Evolutionary conservation across 345 rosid genomes (phyloP), one percentile per base, ranked within the genome.

Genomic region (Fremontodendron californicum): DNA sequence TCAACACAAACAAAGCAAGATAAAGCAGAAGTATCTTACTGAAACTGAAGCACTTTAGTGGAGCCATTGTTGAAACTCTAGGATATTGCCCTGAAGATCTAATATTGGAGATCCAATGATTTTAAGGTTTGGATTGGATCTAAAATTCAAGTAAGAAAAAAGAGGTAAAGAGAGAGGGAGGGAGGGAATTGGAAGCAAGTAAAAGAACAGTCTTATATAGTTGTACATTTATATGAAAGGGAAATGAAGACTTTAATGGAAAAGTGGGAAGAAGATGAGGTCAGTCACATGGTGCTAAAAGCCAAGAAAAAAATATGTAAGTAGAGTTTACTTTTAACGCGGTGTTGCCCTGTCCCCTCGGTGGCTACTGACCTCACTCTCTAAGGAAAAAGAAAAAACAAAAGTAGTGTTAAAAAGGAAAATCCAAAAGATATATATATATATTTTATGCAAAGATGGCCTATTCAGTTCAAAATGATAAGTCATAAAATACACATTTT

Each of bases 11-110:
- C 40, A 88, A 46, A 70, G 78, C 75, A 75, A 87, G 75, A 75
- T 27, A 81, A 76, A 91, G 77, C 78, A 86, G 19, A 55, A 79
- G 81, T 78, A 87, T 81, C 83, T 85, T 88, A 69, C 84, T 84
- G 79, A 74, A 84, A 82, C 84, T 79, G 73, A 87, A 86, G 87
- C 73, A 67, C 78, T 63, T 11, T 31, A 81, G 79, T 80, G 80
- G 77, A 82, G 86, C 82, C 96, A 88, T 89, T 33, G 31, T 25
- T 76, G 69, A n/a, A 49, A 49, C 61, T 51, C 73, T 57, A 68
- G 55, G 52, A 45, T 29, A n/a, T 9, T 25, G 21, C 75, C 74
- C 78, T 79, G 80, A 76, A 79, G 83, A 81, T 83, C 48, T 79
- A 40, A 5, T 43, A 78, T 71, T 43, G 65, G 75, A 58, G 66